Percentiles rank a stretch among this genome's conserved stretches.
Conservation (phyloP, 768 basidiomycete genomes). For the Chiua virens region DNA sequence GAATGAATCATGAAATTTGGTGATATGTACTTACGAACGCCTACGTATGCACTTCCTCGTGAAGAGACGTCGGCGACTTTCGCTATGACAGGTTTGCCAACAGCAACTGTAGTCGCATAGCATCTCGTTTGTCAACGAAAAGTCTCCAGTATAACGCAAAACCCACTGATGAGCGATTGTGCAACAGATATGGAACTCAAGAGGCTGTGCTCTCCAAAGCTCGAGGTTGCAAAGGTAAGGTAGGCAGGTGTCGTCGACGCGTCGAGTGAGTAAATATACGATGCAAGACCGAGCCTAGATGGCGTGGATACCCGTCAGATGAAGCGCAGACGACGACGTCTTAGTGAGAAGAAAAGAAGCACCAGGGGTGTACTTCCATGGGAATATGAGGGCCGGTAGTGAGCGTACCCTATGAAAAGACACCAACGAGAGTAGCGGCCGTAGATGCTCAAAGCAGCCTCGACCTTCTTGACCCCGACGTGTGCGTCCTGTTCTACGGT, state of each 20-base stretch:
- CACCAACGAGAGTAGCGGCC: slow-evolving; percentile 57
- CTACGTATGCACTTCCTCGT: slow-evolving; percentile 59
- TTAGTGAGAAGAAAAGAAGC: background rate
- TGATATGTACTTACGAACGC: slow-evolving; percentile 48
- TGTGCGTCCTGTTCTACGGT: slow-evolving; percentile 28
- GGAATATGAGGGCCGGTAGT: background rate
- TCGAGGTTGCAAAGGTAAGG: slow-evolving; percentile 55
- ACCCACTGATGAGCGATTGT: slow-evolving; percentile 54
- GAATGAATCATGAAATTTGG: background rate
- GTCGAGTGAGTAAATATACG: slow-evolving; percentile 79
- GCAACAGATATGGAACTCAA: slow-evolving; percentile 56
- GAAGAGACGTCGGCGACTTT: slow-evolving; percentile 73
- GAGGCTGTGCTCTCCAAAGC: slow-evolving; percentile 52
- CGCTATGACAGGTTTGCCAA: slow-evolving; percentile 68
- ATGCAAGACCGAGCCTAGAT: slow-evolving; percentile 56
- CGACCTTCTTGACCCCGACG: slow-evolving; percentile 46
- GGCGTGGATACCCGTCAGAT: background rate
- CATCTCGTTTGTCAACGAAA: slow-evolving; percentile 11
- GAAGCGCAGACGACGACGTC: background rate
- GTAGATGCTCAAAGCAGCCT: slow-evolving; percentile 52
- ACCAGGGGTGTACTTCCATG: background rate
- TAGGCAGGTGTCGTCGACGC: slow-evolving; percentile 68
- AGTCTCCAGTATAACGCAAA: background rate
- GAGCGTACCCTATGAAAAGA: slow-evolving; percentile 54
- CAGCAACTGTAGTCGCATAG: slow-evolving; percentile 34